Evolutionary conservation across 768 basidiomycete genomes (phyloP).

Genomic region (Coprinellus micaceus): DNA sequence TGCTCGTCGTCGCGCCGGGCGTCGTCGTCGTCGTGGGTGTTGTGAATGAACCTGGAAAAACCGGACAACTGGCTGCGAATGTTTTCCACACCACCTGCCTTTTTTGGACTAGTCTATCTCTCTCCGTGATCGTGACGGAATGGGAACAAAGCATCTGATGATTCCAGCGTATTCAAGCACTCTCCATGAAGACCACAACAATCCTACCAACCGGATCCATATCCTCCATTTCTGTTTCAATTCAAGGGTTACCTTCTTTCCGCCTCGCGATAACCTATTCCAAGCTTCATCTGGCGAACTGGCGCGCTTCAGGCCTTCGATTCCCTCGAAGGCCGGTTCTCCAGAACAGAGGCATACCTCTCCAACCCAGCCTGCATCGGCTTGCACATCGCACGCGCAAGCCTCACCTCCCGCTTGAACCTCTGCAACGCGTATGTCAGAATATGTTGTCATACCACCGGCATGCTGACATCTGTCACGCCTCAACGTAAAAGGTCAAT

Average conservation of each 20-base stretch:
- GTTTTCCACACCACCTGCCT: conserved; percentile 6
- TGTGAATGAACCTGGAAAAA: not conserved
- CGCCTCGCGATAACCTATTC: too few species aligned
- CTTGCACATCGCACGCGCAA: not conserved
- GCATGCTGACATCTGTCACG: too few species aligned
- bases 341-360: not conserved
- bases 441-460: too few species aligned
- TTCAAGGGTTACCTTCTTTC: too few species aligned
- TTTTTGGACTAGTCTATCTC: not conserved
- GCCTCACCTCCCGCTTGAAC: not conserved
- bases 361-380: not conserved
- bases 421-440: too few species aligned
- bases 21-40: conserved; percentile 2
- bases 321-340: not conserved
- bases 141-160: not conserved
- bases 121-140: not conserved
- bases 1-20: not conserved
- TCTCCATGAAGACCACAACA: not conserved
- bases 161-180: too few species aligned
- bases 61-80: not conserved
- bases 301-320: not conserved
- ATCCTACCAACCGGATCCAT: too few species aligned
- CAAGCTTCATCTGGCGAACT: not conserved
- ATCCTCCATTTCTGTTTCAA: too few species aligned
- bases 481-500: too few species aligned